Evolutionary conservation across 177 flowering plant species (phyloP).

Genomic region (Vitis hybrid): DNA sequence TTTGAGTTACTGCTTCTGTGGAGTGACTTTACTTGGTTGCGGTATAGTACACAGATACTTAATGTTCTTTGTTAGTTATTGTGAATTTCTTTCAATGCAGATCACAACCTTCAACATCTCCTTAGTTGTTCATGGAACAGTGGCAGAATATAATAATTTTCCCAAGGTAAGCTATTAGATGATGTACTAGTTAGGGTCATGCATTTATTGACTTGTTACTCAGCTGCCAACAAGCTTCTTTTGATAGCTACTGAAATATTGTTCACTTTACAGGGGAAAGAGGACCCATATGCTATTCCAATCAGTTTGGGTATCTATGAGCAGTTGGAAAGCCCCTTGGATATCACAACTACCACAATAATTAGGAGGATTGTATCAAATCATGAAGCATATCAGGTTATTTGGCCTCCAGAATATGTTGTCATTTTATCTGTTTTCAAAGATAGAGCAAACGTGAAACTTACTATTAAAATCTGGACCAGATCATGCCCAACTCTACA

Average conservation of each 20-base stretch:
- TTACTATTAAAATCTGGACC: not conserved
- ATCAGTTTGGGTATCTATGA: constrained; percentile 73
- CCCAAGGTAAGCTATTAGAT: constrained; percentile 49
- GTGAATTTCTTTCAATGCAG: constrained; percentile 39
- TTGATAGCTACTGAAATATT: constrained; percentile 1
- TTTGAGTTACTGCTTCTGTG: too few relatives aligned
- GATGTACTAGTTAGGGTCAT: not conserved
- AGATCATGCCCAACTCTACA: not conserved
- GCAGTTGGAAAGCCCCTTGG: constrained; percentile 82
- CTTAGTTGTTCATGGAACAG: constrained; percentile 89
- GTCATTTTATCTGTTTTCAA: not conserved
- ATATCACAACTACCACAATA: constrained; percentile 85
- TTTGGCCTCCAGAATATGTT: not conserved
- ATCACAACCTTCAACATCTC: constrained; percentile 95
- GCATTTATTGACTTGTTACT: not conserved
- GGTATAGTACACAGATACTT: not conserved
- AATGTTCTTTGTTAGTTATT: not conserved
- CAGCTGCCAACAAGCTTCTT: not conserved
- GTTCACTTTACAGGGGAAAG: constrained; percentile 46
- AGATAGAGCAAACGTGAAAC: not conserved
- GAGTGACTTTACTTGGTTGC: too few relatives aligned
- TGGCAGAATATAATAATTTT: constrained; percentile 78
- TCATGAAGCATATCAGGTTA: constrained; percentile 93
- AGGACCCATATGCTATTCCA: constrained; percentile 80
- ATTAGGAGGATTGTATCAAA: constrained; percentile 88